These are phyloP conservation scores for Scortechinia acanthostroma DNA, from an alignment of 2,329 filamentous ascomycete genomes.

Conservation along the genomic window DNA sequence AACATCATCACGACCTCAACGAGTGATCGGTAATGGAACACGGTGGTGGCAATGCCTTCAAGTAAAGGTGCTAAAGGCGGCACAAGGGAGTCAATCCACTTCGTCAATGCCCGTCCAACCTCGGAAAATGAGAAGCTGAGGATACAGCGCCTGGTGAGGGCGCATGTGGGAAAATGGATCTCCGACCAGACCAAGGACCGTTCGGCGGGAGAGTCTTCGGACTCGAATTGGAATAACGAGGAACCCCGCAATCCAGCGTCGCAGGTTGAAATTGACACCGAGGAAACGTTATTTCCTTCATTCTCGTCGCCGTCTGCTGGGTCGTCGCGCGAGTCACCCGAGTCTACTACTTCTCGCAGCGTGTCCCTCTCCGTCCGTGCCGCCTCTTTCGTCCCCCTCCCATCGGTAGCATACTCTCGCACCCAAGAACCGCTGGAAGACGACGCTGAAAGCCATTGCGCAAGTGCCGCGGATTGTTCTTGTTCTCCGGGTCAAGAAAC, in stretches of 20 bases:
- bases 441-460: too few relatives aligned
- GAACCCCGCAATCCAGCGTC: too few relatives aligned
- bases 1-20: neutral
- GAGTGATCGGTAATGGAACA: neutral
- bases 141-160: neutral
- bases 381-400: neutral
- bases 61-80: neutral
- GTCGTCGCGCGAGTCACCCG: neutral
- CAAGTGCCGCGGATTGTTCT: too few relatives aligned
- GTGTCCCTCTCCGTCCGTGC: too few relatives aligned
- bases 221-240: too few relatives aligned
- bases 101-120: neutral
- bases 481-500: neutral
- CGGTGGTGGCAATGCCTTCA: too few relatives aligned
- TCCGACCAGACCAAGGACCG: neutral
- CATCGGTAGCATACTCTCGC: too few relatives aligned
- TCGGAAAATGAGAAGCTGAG: neutral
- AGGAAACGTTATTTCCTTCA: neutral
- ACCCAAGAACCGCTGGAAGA: too few relatives aligned
- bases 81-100: neutral
- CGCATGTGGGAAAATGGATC: neutral
- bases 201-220: neutral
- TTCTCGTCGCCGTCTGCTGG: neutral
- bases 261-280: neutral
- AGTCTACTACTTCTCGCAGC: too few relatives aligned